phyloP scores from a whole-genome alignment of 108 stramenopile genomes.

The Cylindrotheca fusiformis region DNA sequence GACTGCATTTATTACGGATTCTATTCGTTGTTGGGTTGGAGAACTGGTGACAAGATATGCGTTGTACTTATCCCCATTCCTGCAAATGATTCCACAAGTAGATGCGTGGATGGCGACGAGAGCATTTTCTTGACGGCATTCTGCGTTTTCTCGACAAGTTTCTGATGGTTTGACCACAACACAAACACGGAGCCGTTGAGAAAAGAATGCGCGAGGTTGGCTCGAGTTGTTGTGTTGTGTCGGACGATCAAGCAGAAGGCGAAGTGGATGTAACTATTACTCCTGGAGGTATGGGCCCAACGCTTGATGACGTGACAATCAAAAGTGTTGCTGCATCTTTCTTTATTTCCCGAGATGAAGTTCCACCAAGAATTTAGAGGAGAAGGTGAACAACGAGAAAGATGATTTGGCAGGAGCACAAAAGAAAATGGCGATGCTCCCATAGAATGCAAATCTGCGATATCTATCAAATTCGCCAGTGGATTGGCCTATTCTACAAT shows the following conservation, averaged over 20 bases:
- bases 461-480: conserved; percentile 55
- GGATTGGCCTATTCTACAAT: conserved; percentile 85
- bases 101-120: conserved; percentile 1
- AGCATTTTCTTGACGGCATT: conserved; percentile 6
- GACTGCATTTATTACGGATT: too few species aligned
- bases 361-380: conserved; percentile 69
- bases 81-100: neutral
- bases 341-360: conserved; percentile 61
- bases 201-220: conserved; percentile 68
- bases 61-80: too few species aligned
- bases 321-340: conserved; percentile 86
- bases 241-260: conserved; percentile 71
- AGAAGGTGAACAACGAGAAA: conserved; percentile 28
- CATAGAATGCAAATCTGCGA: conserved; percentile 51
- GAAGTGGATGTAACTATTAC: conserved; percentile 90
- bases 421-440: conserved; percentile 82
- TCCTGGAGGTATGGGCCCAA: conserved; percentile 94
- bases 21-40: too few species aligned
- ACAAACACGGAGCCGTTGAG: conserved; percentile 76
- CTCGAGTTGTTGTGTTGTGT: conserved; percentile 82
- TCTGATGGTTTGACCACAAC: conserved; percentile 85
- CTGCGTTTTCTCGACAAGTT: conserved; percentile 6
- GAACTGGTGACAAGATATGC: too few species aligned
- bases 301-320: conserved; percentile 96
- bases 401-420: conserved; percentile 70